phyloP scores from a whole-genome alignment of 371 early-diverging fungal genomes.

The Chytridiales sp. region DNA sequence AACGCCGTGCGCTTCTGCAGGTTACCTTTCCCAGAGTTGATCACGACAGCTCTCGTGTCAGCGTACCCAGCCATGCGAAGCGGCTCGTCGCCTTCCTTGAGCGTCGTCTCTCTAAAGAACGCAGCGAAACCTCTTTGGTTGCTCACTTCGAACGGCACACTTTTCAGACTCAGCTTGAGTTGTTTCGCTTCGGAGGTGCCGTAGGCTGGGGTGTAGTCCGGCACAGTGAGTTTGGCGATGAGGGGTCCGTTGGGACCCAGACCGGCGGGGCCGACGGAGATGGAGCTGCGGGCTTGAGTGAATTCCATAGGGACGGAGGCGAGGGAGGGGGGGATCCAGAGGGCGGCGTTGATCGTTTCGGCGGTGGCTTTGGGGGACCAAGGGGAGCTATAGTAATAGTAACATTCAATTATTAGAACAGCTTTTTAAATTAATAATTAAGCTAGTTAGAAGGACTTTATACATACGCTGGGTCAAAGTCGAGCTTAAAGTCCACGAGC shows the following conservation, averaged over 20 bases:
- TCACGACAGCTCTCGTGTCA: constrained; percentile 7
- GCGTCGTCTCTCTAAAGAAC: neutral
- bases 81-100: neutral
- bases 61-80: constrained; percentile 8
- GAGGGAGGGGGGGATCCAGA: constrained; percentile 12
- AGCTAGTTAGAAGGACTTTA: neutral
- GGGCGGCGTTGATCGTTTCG: neutral
- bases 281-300: neutral
- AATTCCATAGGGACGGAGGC: neutral
- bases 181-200: neutral
- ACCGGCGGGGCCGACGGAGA: constrained; percentile 10
- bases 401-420: no score
- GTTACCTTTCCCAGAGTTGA: no score
- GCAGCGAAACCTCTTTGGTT: neutral
- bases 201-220: constrained; percentile 5
- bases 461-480: neutral
- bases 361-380: neutral
- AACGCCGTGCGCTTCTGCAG: no score
- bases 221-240: neutral
- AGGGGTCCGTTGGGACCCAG: neutral
- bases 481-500: constrained; percentile 11
- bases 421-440: no score
- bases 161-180: neutral
- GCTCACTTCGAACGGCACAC: neutral
- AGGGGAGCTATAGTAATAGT: constrained; percentile 1